Base-by-base conservation (phyloP, 2,329 filamentous ascomycete genomes). In the Septoria petroselini region DNA sequence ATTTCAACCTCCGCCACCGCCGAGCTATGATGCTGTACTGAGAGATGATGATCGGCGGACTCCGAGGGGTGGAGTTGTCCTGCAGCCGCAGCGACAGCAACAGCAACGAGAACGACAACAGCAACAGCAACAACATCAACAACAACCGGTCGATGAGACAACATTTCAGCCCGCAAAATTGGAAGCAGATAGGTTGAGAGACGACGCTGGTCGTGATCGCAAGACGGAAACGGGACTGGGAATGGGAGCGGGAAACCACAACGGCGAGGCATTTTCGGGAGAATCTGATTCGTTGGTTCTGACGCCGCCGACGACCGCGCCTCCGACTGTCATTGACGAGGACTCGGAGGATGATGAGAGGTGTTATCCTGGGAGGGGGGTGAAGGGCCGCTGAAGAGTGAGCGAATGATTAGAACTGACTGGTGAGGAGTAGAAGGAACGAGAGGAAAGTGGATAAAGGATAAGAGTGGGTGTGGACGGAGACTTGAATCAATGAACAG, bases 281-380 rank as follows among this genome's bases (percentile, higher is more conserved):
- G 46, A 42, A 18, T 33, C 29, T 3, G 38, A 48, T 27, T 8
- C n/a, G n/a, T n/a, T 37, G 12, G 29, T 48, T 1, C 27, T 48
- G 7, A 48, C 46, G 18, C 46, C 46, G 14, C 46, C 46, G 23
- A 48, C 46, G 7, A 48, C 46, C 17, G 46, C 46, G 7, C 46
- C 46, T 9, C 46, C 46, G 14, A 48, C 46, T 34, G 46, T 48
- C 6, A 30, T 48, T 25, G 46, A 48, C 30, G 46, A 48, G 15
- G 46, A 48, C 9, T 48, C 46, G 4, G 46, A 42, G 19, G 46
- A 48, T 35, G 41, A 45, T n/a, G 46, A 42, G 38, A 17, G 46
- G 3, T 35, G 41, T 27, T 15, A 34, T 48, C 41, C 41, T 37
- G 19, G 41, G 9, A 37, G 41, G 21, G 6, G 17, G 3, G 41